Conservation (phyloP, 2,329 filamentous ascomycete genomes). For the Chalara sp. region DNA sequence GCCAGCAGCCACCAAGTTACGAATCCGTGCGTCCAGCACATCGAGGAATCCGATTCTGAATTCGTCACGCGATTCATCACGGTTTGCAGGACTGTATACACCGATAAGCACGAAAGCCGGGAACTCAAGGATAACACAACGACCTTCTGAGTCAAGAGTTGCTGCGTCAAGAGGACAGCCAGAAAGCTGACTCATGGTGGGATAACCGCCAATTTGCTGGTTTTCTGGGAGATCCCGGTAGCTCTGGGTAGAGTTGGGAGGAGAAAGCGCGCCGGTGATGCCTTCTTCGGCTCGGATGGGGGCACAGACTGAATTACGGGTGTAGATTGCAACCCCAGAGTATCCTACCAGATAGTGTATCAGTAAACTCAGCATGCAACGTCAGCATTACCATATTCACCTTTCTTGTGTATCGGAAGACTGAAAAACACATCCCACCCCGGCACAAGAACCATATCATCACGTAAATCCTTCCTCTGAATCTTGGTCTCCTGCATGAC, state of each 20-base stretch:
- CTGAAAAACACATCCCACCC: conserved; percentile 98
- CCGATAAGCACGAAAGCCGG: conserved; percentile 91
- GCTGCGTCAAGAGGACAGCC: conserved; percentile 59
- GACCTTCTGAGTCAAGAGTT: conserved; percentile 80
- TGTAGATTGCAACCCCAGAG: conserved; percentile 93
- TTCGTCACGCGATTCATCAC: conserved; percentile 74
- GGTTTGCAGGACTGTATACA: conserved; percentile 84
- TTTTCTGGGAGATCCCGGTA: conserved; percentile 70
- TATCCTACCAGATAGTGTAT: conserved; percentile 59
- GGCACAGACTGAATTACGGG: conserved; percentile 74
- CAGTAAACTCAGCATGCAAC: not conserved
- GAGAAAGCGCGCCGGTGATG: conserved; percentile 72
- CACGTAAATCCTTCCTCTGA: conserved; percentile 80
- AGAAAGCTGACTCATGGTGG: conserved; percentile 58
- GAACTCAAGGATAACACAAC: conserved; percentile 87
- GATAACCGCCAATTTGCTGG: conserved; percentile 85
- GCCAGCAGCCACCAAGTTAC: conserved; percentile 73
- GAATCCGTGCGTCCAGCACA: conserved; percentile 73
- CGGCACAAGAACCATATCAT: conserved; percentile 92
- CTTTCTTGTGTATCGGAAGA: conserved; percentile 88
- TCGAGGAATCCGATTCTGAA: conserved; percentile 77
- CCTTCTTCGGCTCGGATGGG: conserved; percentile 92
- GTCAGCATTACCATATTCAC: conserved; percentile 34
- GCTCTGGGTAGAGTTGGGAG: conserved; percentile 61
- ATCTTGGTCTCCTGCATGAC: conserved; percentile 97